Evolutionary conservation across 495 filamentous ascomycete genomes (phyloP), one percentile per base, ranked within the genome.

Genomic region (Talaromyces proteolyticus): DNA sequence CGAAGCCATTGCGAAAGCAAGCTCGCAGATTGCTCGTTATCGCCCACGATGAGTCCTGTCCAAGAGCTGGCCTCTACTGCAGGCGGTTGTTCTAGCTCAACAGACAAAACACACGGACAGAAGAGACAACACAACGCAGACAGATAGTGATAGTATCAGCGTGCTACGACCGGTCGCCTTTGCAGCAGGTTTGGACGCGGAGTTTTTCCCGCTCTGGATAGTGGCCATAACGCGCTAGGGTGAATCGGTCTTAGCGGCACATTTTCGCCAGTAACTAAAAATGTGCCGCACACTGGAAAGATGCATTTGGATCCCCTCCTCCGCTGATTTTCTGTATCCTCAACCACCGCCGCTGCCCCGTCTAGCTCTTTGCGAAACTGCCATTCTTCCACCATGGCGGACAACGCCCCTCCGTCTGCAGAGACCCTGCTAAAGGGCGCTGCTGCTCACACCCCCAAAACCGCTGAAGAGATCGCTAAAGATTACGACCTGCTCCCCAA

Each of bases 401-500:
- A 85, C 70, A 81, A 78, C 63, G 67, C 65, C 54, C 75, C 69
- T 54, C 65, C 76, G 49, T 69, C 73, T 53, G 76, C 76, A 50
- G 74, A 77, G 58, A 72, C 58, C 52, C 69, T 80, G 64, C 73
- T 73, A 72, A 78, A 77, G 62, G 74, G 76, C 58, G 73, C 73
- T 44, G 62, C 67, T 59, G 65, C 62, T 59, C 66, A 74, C 46
- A 60, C 64, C 14, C 67, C 65, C 47, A 69, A 67, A 52, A 67
- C 69, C 49, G 69, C 76, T 53, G 70, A 76, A 61, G 79, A 84
- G 53, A 67, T 80, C 59, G 76, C 77, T 49, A 72, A 74, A 55
- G 71, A 87, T 62, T 77, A 94, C 75, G 87, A 94, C 70, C 77
- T 97, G 41, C 74, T 96, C 43, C 88, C 87, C 56, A 92, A 93